Evolutionary conservation across 345 rosid genomes (phyloP).

Genomic region (Acer negundo): DNA sequence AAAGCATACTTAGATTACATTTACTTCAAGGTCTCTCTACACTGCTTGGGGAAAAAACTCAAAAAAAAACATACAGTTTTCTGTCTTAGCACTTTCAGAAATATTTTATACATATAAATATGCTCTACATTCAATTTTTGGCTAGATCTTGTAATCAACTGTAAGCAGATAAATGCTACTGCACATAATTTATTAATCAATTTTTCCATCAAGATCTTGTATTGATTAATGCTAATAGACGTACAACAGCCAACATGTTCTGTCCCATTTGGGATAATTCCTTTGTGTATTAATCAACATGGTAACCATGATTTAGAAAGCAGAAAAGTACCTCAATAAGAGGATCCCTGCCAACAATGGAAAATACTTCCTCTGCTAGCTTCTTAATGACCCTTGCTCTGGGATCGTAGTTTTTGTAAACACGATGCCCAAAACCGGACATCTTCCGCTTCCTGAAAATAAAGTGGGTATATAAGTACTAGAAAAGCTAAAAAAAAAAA

Average conservation of each 20-base stretch:
- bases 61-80: not conserved
- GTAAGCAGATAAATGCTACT: not conserved
- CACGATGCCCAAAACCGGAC: slow-evolving; percentile 99
- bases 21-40: not conserved
- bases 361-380: slow-evolving; percentile 91
- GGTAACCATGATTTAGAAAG: slow-evolving; percentile 8
- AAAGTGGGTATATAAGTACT: not conserved
- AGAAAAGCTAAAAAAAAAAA: not conserved
- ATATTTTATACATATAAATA: not conserved
- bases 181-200: not conserved
- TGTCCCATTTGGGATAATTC: not conserved
- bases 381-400: slow-evolving; percentile 92
- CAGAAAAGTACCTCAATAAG: slow-evolving; percentile 76
- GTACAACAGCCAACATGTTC: not conserved
- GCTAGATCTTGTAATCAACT: not conserved
- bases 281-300: not conserved
- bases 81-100: not conserved
- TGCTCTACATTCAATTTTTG: not conserved
- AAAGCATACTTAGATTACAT: not conserved
- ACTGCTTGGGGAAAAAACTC: not conserved
- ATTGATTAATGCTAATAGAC: not conserved
- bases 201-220: not conserved
- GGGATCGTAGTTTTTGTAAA: slow-evolving; percentile 97
- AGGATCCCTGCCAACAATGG: slow-evolving; percentile 96
- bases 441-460: slow-evolving; percentile 81